These are phyloP conservation scores for Yarrowia phangngaensis DNA, from an alignment of 805 yeast genomes.

Conservation along the genomic window DNA sequence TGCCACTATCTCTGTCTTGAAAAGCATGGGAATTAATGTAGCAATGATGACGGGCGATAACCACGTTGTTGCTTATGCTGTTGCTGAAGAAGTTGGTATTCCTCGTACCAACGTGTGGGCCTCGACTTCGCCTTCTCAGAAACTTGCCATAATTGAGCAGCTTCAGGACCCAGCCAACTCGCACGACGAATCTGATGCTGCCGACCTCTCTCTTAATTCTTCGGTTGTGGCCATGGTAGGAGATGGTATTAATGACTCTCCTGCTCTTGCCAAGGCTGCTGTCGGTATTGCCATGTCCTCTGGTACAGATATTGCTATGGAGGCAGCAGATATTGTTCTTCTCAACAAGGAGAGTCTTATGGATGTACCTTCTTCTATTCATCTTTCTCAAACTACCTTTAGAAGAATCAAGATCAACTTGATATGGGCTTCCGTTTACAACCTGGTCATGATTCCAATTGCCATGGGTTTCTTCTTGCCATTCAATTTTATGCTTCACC, in stretches of 20 bases:
- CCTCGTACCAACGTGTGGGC: slow-evolving; percentile 62
- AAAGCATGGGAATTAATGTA: slow-evolving; percentile 52
- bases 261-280: slow-evolving; percentile 85
- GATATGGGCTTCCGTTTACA: slow-evolving; percentile 81
- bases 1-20: slow-evolving; percentile 55
- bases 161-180: slow-evolving; percentile 35
- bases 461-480: slow-evolving; percentile 91
- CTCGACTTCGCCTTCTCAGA: slow-evolving; percentile 71
- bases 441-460: slow-evolving; percentile 82
- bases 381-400: slow-evolving; percentile 67
- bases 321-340: slow-evolving; percentile 90
- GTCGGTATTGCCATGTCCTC: slow-evolving; percentile 88
- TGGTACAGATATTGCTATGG: slow-evolving; percentile 94
- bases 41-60: slow-evolving; percentile 93
- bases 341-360: slow-evolving; percentile 37
- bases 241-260: slow-evolving; percentile 97
- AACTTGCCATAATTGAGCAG: slow-evolving; percentile 60
- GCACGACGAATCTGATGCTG: slow-evolving; percentile 7
- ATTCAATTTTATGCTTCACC: slow-evolving; percentile 67
- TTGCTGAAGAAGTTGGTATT: slow-evolving; percentile 68
- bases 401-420: slow-evolving; percentile 75
- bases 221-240: slow-evolving; percentile 80
- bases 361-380: slow-evolving; percentile 51
- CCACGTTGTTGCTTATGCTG: slow-evolving; percentile 53
- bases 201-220: slow-evolving; percentile 33